These are phyloP conservation scores for Apiospora hydei DNA, from an alignment of 2,329 filamentous ascomycete genomes.

Conservation along the genomic window DNA sequence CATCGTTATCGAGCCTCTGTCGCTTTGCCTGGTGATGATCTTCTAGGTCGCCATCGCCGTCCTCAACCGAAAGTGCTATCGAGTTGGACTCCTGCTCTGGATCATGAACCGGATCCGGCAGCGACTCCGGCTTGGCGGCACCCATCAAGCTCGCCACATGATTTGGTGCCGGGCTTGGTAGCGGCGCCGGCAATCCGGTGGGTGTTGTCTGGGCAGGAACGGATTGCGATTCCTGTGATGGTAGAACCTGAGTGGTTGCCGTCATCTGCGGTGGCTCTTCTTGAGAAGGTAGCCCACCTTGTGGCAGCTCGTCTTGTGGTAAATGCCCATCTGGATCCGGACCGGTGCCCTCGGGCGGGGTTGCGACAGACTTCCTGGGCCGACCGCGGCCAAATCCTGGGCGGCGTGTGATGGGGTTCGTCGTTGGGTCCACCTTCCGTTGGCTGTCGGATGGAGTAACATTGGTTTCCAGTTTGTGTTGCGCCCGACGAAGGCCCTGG, in stretches of 20 bases:
- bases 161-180: not conserved
- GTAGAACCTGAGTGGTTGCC: not conserved
- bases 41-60: slow-evolving; percentile 35
- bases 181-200: not conserved
- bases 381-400: slow-evolving; percentile 65
- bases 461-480: slow-evolving; percentile 56
- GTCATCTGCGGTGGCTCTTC: not conserved
- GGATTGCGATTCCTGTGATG: not conserved
- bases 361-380: slow-evolving; percentile 52
- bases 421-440: slow-evolving; percentile 56
- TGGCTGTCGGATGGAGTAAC: slow-evolving; percentile 44
- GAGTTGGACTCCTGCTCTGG: slow-evolving; percentile 1
- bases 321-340: slow-evolving; percentile 15
- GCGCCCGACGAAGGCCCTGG: slow-evolving; percentile 62
- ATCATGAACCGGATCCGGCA: not conserved
- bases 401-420: slow-evolving; percentile 66
- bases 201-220: not conserved
- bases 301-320: not conserved
- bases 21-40: slow-evolving; percentile 43
- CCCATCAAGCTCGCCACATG: not conserved
- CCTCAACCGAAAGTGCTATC: slow-evolving; percentile 24
- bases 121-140: not conserved
- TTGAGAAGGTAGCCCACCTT: not conserved
- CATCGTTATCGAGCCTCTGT: slow-evolving; percentile 37
- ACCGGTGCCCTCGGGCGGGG: slow-evolving; percentile 28